These are phyloP conservation scores for Mallotus repandus DNA, from an alignment of 441 rosid genomes.

Conservation along the genomic window DNA sequence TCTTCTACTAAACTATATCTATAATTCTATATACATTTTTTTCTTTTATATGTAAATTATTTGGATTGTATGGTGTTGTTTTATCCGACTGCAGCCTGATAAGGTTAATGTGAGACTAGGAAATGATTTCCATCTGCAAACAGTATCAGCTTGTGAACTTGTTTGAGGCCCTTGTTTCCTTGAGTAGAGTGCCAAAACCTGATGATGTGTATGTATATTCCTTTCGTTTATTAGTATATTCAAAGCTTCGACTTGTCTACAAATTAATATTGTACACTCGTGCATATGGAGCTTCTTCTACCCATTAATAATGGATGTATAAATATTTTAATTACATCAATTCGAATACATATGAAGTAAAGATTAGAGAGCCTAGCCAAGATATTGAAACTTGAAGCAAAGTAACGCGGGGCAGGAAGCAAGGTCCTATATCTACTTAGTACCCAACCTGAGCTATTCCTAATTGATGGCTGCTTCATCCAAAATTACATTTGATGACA, in stretches of 20 bases:
- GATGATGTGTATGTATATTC: background rate
- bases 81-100: slow-evolving; percentile 7
- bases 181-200: slow-evolving; percentile 23
- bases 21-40: background rate
- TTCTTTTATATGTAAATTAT: background rate
- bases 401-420: background rate
- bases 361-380: background rate
- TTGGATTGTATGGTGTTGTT: background rate
- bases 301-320: too few species aligned
- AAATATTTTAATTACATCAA: too few species aligned
- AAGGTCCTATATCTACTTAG: too few species aligned
- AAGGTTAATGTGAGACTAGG: slow-evolving; percentile 13
- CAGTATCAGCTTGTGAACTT: slow-evolving; percentile 29
- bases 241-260: too few species aligned
- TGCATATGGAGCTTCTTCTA: too few species aligned
- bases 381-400: too few species aligned
- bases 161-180: slow-evolving; percentile 23
- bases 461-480: background rate
- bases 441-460: background rate
- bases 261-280: too few species aligned
- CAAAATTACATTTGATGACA: too few species aligned
- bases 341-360: too few species aligned
- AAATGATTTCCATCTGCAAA: slow-evolving; percentile 17
- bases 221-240: too few species aligned
- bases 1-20: background rate